phyloP scores from a whole-genome alignment of 2,329 filamentous ascomycete genomes.

The Arthrobotrys megalospora region DNA sequence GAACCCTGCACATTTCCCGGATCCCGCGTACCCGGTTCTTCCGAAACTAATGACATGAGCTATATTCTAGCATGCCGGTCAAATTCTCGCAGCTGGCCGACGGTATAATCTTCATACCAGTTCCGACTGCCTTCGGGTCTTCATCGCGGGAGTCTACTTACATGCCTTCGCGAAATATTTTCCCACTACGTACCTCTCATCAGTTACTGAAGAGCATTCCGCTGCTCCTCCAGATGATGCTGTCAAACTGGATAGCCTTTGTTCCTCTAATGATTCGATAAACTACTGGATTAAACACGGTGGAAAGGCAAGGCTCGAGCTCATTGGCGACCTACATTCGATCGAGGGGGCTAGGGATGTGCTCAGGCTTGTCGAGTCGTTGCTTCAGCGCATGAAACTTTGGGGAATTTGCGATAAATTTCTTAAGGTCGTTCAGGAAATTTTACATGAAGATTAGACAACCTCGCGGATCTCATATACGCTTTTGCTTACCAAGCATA shows the following conservation, averaged over 20 bases:
- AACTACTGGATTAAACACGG: slow-evolving; percentile 64
- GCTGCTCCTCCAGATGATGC: slow-evolving; percentile 61
- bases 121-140: slow-evolving; percentile 63
- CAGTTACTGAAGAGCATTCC: slow-evolving; percentile 53
- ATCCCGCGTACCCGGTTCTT: slow-evolving; percentile 28
- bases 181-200: slow-evolving; percentile 52
- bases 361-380: slow-evolving; percentile 63
- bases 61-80: slow-evolving; percentile 62
- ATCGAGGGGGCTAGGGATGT: slow-evolving; percentile 63
- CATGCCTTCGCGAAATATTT: slow-evolving; percentile 64
- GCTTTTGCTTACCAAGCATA: slow-evolving; percentile 8
- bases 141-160: slow-evolving; percentile 64
- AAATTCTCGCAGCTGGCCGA: slow-evolving; percentile 64
- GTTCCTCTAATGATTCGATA: slow-evolving; percentile 42
- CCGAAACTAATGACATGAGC: slow-evolving; percentile 48
- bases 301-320: slow-evolving; percentile 63
- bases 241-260: slow-evolving; percentile 61
- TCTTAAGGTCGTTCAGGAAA: slow-evolving; percentile 63
- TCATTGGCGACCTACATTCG: slow-evolving; percentile 62
- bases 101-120: slow-evolving; percentile 63
- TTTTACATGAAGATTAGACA: slow-evolving; percentile 61
- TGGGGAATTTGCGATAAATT: slow-evolving; percentile 65
- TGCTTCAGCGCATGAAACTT: slow-evolving; percentile 63
- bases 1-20: slow-evolving; percentile 20
- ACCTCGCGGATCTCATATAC: slow-evolving; percentile 1